Base-by-base conservation (phyloP, 2,329 filamentous ascomycete genomes). In the Colletotrichum sp. region DNA sequence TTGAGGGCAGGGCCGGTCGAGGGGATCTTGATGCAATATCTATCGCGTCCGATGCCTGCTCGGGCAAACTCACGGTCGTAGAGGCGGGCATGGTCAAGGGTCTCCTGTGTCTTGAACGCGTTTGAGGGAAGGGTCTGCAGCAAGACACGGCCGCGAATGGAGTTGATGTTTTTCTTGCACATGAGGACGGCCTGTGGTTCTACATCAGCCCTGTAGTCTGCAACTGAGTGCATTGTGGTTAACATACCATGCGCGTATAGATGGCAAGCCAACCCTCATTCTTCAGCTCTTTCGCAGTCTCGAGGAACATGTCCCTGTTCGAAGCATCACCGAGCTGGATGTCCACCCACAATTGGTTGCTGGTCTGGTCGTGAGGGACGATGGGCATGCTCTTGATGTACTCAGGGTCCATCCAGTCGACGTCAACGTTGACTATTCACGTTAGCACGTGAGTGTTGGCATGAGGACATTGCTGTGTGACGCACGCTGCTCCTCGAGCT, bases 11-110 rank as follows among this genome's bases (percentile, higher is more conserved):
- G 84, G 0, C 88, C 88, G 0, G 88, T 89, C 30, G 84, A 85
- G 12, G 88, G 88, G 28, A 90, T 89, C 80, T 90, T 90, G 83
- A 90, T 89, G 78, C 85, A 87, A 78, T 86, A 89, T 13, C 86
- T 83, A 72, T 88, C 86, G 21, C 86, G 83, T 5, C 83, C 77
- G 60, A 90, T 86, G 3, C 87, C 87, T 4, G 83, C 85, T 6
- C 81, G 83, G 7, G 84, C 83, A 70, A 90, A 88, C 78, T 90
- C 88, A 6, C 79, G 76, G 58, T 86, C 88, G 77, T 89, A 90
- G 1, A 87, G 80, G 2, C 84, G 86, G 2, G 86, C 87, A 75
- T 90, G 87, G 32, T 84, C 84, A 26, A 90, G 79, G 2, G 88
- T 88, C 28, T 82, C 83, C 61, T 87, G 81, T 5, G 80, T 84